A percentile compares a stretch with the other conserved stretches of the same genome.
Conservation (phyloP, 108 stramenopile species). For the Schizochytrium sp. region DNA sequence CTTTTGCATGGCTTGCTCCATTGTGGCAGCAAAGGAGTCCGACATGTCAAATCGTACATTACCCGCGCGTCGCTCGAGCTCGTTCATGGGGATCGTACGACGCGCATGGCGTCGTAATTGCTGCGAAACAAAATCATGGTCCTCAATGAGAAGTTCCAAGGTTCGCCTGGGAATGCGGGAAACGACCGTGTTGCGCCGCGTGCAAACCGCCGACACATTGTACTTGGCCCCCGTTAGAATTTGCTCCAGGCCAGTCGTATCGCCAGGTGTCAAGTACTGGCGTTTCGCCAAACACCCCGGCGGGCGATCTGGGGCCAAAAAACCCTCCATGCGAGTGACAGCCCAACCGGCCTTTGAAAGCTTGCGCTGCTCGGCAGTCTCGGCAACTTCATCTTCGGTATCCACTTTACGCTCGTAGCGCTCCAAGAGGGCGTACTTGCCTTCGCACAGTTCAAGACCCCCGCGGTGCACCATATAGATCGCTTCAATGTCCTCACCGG, state of each 20-base stretch:
- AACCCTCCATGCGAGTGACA: not conserved
- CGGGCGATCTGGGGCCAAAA: not conserved
- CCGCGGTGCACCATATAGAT: constrained; percentile 9
- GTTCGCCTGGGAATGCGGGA: not conserved
- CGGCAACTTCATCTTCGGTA: not conserved
- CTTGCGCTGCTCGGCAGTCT: not conserved
- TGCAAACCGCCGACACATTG: not conserved
- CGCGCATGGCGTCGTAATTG: not conserved
- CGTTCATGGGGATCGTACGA: constrained; percentile 1
- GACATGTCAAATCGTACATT: not conserved
- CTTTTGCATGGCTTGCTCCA: not conserved
- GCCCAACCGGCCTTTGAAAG: not conserved
- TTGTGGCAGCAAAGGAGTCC: not conserved
- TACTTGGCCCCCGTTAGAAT: not conserved
- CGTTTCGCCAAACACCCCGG: not conserved
- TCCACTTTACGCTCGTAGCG: not conserved
- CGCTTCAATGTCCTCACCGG: not conserved
- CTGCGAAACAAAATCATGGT: not conserved
- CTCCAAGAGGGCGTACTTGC: not conserved
- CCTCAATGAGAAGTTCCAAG: not conserved
- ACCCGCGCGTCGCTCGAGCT: not conserved
- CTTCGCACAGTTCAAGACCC: not conserved
- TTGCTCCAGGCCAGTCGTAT: not conserved
- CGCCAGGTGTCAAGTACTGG: not conserved
- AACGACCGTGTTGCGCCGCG: not conserved